Evolutionary conservation across 805 yeast genomes (phyloP), one percentile per base, ranked within the genome.

Genomic region (Wickerhamomyces bisporus): DNA sequence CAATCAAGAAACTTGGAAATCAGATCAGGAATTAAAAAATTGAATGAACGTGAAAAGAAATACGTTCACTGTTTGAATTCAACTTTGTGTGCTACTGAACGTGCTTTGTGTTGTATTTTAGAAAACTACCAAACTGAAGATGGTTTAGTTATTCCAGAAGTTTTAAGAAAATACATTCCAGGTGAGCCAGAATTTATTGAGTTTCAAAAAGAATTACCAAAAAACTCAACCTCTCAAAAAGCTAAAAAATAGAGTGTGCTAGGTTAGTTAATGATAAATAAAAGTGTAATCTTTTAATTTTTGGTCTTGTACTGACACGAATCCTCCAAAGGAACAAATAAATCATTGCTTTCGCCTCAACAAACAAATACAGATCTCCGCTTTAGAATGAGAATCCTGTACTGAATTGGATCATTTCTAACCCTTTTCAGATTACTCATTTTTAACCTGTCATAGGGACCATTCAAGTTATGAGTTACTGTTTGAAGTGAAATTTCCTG

Each of bases 171-270:
- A 65, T 93, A 83, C 73, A 86, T 93, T 57, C 98, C 98, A 41
- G 98, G 98, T 51, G 95, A 88, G 68, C 98, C 98, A 25, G 97
- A 91, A 62, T 93, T 93, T 66, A 69, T 93, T 54, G 98, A 97
- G 36, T 93, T 67, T 64, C 77, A 75, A 42, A 86, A 83, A 65
- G 98, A 87, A 60, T 75, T 91, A 56, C 96, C 96, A 65, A 89
- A 89, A 78, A 86, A 88, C 71, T 81, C 93, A 29, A 86, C 95
- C 48, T 85, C 95, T 37, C 76, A 73, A 64, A 72, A 73, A 64
- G n/a, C n/a, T n/a, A 80, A 79, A 75, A 63, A 61, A 49, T 60
- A 53, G 34, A 8, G 6, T 7, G 11, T n/a, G 14, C 17, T 30
- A 19, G 5, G 14, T 8, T 5, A 18, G 24, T 18, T 30, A 7